These are phyloP conservation scores for Zelopaecilomyces penicillatus DNA, from an alignment of 2,329 filamentous ascomycete species.

Conservation along the genomic window DNA sequence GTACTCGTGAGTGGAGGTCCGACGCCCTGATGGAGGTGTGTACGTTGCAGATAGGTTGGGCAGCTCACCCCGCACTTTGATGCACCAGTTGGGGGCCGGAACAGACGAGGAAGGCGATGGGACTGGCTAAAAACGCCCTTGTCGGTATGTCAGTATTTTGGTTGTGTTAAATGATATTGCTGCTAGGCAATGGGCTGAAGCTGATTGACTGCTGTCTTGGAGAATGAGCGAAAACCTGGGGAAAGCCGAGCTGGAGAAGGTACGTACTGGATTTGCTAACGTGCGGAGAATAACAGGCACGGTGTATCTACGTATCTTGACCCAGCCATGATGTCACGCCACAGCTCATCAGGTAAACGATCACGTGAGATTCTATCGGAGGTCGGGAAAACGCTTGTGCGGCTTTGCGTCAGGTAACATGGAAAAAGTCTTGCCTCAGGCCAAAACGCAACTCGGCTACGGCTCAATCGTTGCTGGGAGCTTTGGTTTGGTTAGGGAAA, in stretches of 20 bases:
- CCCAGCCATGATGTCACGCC: conserved; percentile 12
- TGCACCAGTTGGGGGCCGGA: neutral
- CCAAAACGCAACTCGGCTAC: conserved; percentile 21
- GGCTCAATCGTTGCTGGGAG: conserved; percentile 26
- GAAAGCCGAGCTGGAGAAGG: conserved; percentile 6
- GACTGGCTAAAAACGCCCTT: neutral
- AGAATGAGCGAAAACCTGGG: conserved; percentile 6
- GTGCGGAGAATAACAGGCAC: conserved; percentile 2
- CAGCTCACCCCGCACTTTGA: conserved; percentile 17
- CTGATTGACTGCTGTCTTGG: conserved; percentile 4
- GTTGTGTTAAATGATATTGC: neutral
- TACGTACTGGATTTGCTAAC: conserved; percentile 1
- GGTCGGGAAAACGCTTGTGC: neutral
- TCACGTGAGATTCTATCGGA: neutral
- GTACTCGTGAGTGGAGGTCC: too few species aligned
- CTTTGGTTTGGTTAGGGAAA: conserved; percentile 24
- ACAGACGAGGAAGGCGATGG: too few species aligned
- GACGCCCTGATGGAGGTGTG: too few species aligned
- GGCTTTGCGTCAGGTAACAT: neutral
- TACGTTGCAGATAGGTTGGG: conserved; percentile 10
- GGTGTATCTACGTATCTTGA: neutral
- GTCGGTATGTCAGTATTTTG: neutral
- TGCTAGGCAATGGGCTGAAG: conserved; percentile 6
- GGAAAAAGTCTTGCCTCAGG: conserved; percentile 17
- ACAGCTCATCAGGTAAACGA: too few species aligned